Base-by-base conservation (phyloP, 2,329 filamentous ascomycete genomes). In the Alternaria sp. region DNA sequence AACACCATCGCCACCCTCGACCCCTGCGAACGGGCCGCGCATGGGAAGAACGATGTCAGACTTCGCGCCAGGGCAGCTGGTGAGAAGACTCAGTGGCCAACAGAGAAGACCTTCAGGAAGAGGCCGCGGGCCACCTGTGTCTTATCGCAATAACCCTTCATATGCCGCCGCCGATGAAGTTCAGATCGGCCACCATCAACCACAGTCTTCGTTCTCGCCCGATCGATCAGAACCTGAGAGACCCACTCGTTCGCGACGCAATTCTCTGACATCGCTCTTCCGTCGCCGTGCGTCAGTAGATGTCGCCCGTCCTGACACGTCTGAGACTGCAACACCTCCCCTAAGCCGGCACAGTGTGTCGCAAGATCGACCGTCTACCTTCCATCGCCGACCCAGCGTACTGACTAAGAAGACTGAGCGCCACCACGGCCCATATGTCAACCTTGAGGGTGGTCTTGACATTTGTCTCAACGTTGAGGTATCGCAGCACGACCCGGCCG, bases 391-490 rank as follows among this genome's bases (percentile, higher is more conserved):
- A 13, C 82, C 83, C 2, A 84, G 82, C 11, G 66, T 83, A 5
- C 74, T 81, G 12, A 75, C 78, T 23, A 83, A 81, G 69, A 80
- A 80, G 26, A 78, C 78, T 3, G 51, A 78, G 25, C 75, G 78
- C 52, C 75, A 75, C 23, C 68, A 72, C 25, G 68, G 74, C 40
- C 69, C 71, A n/a, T 76, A 69, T 17, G 83, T 98, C 62, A 89
- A 97, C 74, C 84, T 97, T 0, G 88, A 96, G 75, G 91, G 91
- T 28, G 93, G 93, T 0, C 83, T 99, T 10, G 93, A 97, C 69
- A 90, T 99, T 36, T 91, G 89, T 54, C 81, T 99, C 46, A 97
- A 97, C 72, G 89, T 97, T 66, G 96, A 99, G 81, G 89, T 97
- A 65, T 93, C 91, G 72, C 87, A 92, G 47, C 89, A 88, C 66